Evolutionary conservation across 371 early-diverging fungal genomes (phyloP), one percentile per base, ranked within the genome.

Genomic region (Amoeboaphelidium protococcarum): DNA sequence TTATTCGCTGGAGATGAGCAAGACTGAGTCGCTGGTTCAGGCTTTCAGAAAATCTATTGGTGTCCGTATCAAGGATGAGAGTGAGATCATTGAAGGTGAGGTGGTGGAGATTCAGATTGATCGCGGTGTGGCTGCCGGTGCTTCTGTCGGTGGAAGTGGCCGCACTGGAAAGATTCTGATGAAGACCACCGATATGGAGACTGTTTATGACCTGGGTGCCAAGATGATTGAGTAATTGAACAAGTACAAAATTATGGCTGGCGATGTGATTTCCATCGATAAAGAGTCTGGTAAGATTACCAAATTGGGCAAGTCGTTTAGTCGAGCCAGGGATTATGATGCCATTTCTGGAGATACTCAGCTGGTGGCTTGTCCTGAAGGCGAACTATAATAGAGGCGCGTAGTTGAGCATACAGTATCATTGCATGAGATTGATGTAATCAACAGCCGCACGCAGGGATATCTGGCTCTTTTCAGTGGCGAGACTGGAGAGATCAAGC

Each of bases 141-240:
- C n/a, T n/a, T 74, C 77, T 42, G 83, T 85, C 3, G 85, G 85
- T 3, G 69, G 67, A 26, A 23, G 47, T n/a, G 6, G 81, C 44
- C 80, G 87, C 64, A 79, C 86, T 0, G 90, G 91, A n/a, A 92
- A 94, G 60, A 63, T 99, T 49, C 87, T 89, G 41, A 59, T 98
- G 27, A 98, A 98, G 65, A 99, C 99, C 21, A 91, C 91, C 23
- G 98, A 99, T 49, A 96, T 98, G 96, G 99, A 99, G 64, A 95
- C 98, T 21, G 78, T 91, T 44, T 98, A 95, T 61, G 96, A 95
- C 57, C 64, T 98, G 53, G 98, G 98, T 2, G 78, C 80, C 50
- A 96, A 94, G 66, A 96, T 99, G 92, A 84, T 94, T 54, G 85
- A 84, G 50, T 68, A 86, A 24, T 60, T 99, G 53, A 85, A 81